Evolutionary conservation across 352 stramenopile species (phyloP), one percentile per base, ranked within the genome.

Genomic region (Blastocystis sp.): DNA sequence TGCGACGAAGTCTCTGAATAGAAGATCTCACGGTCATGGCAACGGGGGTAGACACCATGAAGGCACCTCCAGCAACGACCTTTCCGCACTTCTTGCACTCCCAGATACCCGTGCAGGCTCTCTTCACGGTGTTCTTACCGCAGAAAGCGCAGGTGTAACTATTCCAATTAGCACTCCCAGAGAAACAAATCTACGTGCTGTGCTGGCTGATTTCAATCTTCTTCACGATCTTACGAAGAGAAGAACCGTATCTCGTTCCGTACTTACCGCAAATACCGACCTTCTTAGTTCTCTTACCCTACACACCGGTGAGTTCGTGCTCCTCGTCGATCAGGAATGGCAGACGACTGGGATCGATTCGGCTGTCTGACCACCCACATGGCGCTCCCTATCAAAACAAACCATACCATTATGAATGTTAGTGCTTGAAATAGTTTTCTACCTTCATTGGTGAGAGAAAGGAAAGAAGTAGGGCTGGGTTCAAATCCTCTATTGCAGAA

Each of bases 241-340:
- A 99, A 81, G 97, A 97, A 94, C 97, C 97, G 92, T 99, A 99
- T 89, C 97, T 95, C 89, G 96, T 98, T 91, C 97, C 97, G 93
- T 99, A 99, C 94, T 99, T 99, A 92, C 97, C 97, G 91, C 95
- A 98, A 94, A 99, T 99, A 91, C 97, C 97, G 91, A 99, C 97
- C 94, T 99, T 99, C 92, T 99, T 98, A 89, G 97, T 99, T 91
- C 97, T 95, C 93, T 98, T 99, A 93, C 96, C 97, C 97, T 94
- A 91, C 69, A 68, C 34, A 43, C 42, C 48, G 4, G 74, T 84
- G 34, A 84, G 52, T 9, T 38, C 24, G 40, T 48, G 2, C 74
- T 68, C 60, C 2, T 7, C 48, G 14, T 14, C 48, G 14, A 14
- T 17, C 48, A 14, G 48, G 14, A 57, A 57, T 57, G 48, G 48